Evolutionary conservation across 495 filamentous ascomycete species (phyloP).

Genomic region (Schizothecium vesticola): DNA sequence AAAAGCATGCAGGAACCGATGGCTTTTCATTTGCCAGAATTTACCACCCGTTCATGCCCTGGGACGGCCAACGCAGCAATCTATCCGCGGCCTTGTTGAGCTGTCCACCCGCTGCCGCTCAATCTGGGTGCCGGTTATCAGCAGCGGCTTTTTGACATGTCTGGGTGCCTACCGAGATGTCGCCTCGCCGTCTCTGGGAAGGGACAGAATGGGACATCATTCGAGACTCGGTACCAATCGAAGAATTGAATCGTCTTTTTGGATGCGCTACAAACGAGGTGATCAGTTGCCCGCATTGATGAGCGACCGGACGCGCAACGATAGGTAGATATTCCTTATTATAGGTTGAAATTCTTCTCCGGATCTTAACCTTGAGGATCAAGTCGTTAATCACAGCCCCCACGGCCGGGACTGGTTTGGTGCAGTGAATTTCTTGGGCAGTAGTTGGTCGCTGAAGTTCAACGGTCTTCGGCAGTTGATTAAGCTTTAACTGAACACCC

Average conservation of each 20-base stretch:
- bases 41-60: not conserved
- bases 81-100: not conserved
- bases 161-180: not conserved
- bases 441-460: too few species aligned
- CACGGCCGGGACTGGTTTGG: too few species aligned
- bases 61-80: not conserved
- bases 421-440: too few species aligned
- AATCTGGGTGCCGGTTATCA: not conserved
- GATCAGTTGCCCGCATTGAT: not conserved
- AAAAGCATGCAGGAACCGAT: not conserved
- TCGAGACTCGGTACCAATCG: not conserved
- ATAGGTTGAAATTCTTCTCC: too few species aligned
- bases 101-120: not conserved
- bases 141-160: not conserved
- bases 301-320: not conserved
- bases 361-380: not conserved
- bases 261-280: not conserved
- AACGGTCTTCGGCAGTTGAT: not conserved
- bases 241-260: not conserved
- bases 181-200: not conserved
- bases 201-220: not conserved
- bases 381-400: too few species aligned
- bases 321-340: too few species aligned
- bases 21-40: not conserved
- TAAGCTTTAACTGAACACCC: not conserved